Evolutionary conservation across 2,329 filamentous ascomycete species (phyloP).

Genomic region (Parastagonospora avenae): DNA sequence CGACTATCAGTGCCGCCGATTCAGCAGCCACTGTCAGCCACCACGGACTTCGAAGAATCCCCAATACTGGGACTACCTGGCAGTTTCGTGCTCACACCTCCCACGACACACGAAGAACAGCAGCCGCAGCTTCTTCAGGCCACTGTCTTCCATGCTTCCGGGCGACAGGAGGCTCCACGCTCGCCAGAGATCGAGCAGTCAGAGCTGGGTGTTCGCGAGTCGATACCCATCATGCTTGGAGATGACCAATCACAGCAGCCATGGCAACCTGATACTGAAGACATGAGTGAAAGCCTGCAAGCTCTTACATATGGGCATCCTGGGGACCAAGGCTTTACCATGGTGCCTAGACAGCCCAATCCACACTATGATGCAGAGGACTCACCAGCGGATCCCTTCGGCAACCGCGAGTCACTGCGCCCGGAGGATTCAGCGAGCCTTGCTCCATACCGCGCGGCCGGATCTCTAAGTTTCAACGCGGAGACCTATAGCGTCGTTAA

Average conservation of each 20-base stretch:
- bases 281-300: slow-evolving; percentile 16
- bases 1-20: slow-evolving; percentile 34
- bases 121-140: slow-evolving; percentile 35
- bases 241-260: slow-evolving; percentile 35
- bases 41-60: slow-evolving; percentile 62
- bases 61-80: slow-evolving; percentile 71
- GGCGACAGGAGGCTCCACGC: slow-evolving; percentile 10
- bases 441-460: slow-evolving; percentile 36
- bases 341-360: slow-evolving; percentile 9
- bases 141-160: slow-evolving; percentile 30
- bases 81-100: slow-evolving; percentile 56
- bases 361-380: slow-evolving; percentile 40
- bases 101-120: slow-evolving; percentile 19
- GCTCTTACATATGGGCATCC: slow-evolving; percentile 17
- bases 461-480: slow-evolving; percentile 44
- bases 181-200: slow-evolving; percentile 43
- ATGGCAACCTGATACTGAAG: slow-evolving; percentile 14
- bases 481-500: slow-evolving; percentile 53
- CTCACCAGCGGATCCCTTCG: slow-evolving; percentile 37
- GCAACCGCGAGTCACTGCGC: slow-evolving; percentile 39
- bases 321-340: slow-evolving; percentile 18
- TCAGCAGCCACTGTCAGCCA: slow-evolving; percentile 39
- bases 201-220: slow-evolving; percentile 58
- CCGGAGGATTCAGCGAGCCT: slow-evolving; percentile 48
- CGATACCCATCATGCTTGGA: slow-evolving; percentile 61